A percentile compares a stretch with the other conserved stretches of the same genome.
phyloP scores from a whole-genome alignment of 1,284 basidiomycete genomes.

The Agroathelia rolfsii region DNA sequence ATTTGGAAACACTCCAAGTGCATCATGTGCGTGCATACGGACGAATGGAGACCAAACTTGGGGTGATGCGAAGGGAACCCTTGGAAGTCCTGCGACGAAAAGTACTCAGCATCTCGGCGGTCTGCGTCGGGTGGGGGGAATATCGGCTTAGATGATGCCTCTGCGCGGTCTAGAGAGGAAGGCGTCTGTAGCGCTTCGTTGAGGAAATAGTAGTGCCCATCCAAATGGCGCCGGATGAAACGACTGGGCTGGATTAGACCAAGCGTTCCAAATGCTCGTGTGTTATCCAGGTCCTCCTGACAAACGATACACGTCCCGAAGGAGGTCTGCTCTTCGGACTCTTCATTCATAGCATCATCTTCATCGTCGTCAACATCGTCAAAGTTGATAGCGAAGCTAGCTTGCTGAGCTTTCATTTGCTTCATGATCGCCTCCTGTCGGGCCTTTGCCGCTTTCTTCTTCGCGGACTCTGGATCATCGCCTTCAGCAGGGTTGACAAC shows the following conservation, averaged over 20 bases:
- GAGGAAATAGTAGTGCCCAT: conserved; percentile 58
- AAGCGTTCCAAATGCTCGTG: conserved; percentile 80
- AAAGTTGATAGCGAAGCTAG: conserved; percentile 72
- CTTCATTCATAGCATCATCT: conserved; percentile 43
- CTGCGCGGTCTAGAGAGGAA: conserved; percentile 58
- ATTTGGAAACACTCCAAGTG: conserved; percentile 91
- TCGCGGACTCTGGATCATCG: conserved; percentile 51
- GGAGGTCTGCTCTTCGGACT: conserved; percentile 39
- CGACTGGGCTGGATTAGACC: conserved; percentile 87
- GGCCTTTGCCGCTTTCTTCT: conserved; percentile 74
- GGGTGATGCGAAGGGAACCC: conserved; percentile 67
- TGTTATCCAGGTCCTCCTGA: conserved; percentile 81
- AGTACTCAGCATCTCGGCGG: conserved; percentile 36
- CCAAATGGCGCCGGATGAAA: conserved; percentile 71
- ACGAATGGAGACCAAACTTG: conserved; percentile 80
- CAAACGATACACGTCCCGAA: conserved; percentile 96
- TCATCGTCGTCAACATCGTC: conserved; percentile 58
- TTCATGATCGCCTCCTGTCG: conserved; percentile 86
- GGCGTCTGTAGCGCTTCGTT: conserved; percentile 67
- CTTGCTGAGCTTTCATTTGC: conserved; percentile 88
- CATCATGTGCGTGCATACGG: conserved; percentile 97
- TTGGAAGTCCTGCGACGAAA: conserved; percentile 48
- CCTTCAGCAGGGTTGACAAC: conserved; percentile 29
- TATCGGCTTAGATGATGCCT: conserved; percentile 17
- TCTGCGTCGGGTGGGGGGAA: conserved; percentile 51